phyloP scores from a whole-genome alignment of 768 basidiomycete genomes.

The Mycena latifolia region DNA sequence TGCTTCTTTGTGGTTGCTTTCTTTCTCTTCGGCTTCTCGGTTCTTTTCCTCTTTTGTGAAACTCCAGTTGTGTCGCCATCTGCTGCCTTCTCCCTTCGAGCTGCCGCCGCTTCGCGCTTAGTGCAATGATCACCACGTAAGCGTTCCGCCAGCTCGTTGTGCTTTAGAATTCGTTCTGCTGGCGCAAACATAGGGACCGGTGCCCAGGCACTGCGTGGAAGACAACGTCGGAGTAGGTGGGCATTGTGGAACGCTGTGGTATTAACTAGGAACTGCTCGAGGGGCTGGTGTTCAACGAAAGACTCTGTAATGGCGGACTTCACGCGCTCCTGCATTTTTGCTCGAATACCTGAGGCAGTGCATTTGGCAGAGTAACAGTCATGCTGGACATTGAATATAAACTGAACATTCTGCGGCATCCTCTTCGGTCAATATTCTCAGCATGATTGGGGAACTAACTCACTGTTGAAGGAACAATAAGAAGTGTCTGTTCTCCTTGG shows the following conservation, averaged over 20 bases:
- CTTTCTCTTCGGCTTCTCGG: too few relatives aligned
- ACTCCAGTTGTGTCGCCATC: too few relatives aligned
- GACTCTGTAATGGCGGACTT: conserved; percentile 17
- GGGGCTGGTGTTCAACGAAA: conserved; percentile 7
- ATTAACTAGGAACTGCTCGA: conserved; percentile 20
- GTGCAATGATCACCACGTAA: background rate
- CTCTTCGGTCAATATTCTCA: too few relatives aligned
- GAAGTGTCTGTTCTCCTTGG: background rate
- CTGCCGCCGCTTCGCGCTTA: background rate
- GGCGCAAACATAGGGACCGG: conserved; percentile 16
- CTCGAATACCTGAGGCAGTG: conserved; percentile 3
- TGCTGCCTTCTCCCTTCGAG: background rate
- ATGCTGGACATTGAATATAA: conserved; percentile 27
- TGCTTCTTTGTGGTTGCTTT: too few relatives aligned
- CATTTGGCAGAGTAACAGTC: conserved; percentile 17
- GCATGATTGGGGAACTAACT: background rate
- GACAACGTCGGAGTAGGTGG: conserved; percentile 26
- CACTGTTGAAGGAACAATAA: conserved; percentile 14
- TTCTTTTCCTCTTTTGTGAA: too few relatives aligned
- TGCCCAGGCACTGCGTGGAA: conserved; percentile 4
- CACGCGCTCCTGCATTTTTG: conserved; percentile 17
- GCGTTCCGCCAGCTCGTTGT: conserved; percentile 5
- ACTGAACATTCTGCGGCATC: conserved; percentile 4
- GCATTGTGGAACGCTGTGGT: conserved; percentile 27
- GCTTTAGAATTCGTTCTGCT: background rate